Base-by-base conservation (phyloP, 148 eudicot genomes). In the Chenopodium quinoa region DNA sequence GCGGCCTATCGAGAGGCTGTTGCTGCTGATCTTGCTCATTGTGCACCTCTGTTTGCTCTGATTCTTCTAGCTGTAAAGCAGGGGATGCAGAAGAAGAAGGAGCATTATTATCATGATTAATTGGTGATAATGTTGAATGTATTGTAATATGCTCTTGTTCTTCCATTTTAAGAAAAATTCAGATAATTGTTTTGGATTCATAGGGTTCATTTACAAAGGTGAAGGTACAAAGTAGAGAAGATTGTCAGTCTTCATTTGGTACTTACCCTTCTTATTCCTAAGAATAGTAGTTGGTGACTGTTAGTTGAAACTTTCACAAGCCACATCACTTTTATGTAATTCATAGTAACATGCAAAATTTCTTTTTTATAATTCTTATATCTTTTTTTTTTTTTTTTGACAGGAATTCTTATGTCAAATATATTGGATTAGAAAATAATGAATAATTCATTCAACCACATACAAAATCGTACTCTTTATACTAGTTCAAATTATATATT, bases 221-320 rank as follows among this genome's bases (percentile, higher is more conserved):
- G 68, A 32, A 65, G 40, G 27, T 50, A 29, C 44, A 32, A 13
- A 12, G 54, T 13, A 17, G 31, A 54, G 25, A 60, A 27, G 47
- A 56, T 19, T 2, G 14, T 13, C 54, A 47, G 63, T 67, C 46
- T 73, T 80, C n/a, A 8, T 1, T 29, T 44, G 72, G 4, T 68
- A 82, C 76, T 58, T 82, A 31, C 79, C 80, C 58, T 82, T 82
- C 80, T 60, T 19, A 40, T 27, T 5, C 54, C 56, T 40, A 63
- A 66, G 82, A 81, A 63, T 63, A 68, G 82, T 78, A 78, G 88
- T 78, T 83, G 86, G 48, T 50, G 84, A 85, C 81, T 54, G 81
- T 73, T 80, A 83, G 88, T 37, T 86, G 86, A 54, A 66, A 16
- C 63, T 48, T 7, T 10, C 64, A 54, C 72, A 56, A 40, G 9